Percentiles rank a stretch among this genome's conserved stretches.
Evolutionary conservation across 2,329 filamentous ascomycete species (phyloP).

Genomic region (Venturia aucupariae): DNA sequence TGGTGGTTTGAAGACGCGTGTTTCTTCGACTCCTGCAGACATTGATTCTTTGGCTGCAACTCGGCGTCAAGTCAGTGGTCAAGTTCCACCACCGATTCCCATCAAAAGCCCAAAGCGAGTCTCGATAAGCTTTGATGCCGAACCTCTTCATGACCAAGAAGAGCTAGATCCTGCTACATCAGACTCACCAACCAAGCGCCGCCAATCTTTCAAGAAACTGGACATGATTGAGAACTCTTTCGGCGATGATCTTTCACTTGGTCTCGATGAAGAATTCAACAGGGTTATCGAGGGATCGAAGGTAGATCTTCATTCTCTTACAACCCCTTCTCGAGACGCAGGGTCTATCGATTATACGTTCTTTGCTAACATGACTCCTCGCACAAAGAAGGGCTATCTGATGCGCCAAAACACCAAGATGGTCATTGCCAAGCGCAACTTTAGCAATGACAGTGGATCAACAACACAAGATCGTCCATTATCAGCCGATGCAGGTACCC

Average conservation of each 20-base stretch:
- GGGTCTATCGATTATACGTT: slow-evolving; percentile 1
- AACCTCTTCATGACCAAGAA: slow-evolving; percentile 14
- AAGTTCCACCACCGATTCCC: slow-evolving; percentile 38
- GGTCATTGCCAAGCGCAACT: slow-evolving; percentile 69
- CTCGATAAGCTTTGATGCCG: slow-evolving; percentile 21
- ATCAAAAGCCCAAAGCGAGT: slow-evolving; percentile 30
- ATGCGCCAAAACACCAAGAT: slow-evolving; percentile 99
- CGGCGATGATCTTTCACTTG: slow-evolving; percentile 65
- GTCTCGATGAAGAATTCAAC: slow-evolving; percentile 87
- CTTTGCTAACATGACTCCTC: slow-evolving; percentile 37
- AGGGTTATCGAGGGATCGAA: slow-evolving; percentile 94
- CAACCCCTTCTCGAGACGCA: not conserved
- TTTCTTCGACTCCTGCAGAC: slow-evolving; percentile 81
- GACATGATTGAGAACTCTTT: slow-evolving; percentile 71
- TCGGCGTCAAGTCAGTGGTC: slow-evolving; percentile 74
- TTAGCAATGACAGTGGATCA: slow-evolving; percentile 46
- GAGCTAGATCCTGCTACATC: slow-evolving; percentile 16
- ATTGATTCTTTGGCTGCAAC: slow-evolving; percentile 75
- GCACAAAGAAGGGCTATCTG: slow-evolving; percentile 86
- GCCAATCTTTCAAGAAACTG: slow-evolving; percentile 40
- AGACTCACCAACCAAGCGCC: slow-evolving; percentile 2
- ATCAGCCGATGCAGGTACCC: slow-evolving; percentile 32
- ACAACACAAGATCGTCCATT: slow-evolving; percentile 32
- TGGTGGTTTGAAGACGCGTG: slow-evolving; percentile 78
- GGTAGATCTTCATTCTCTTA: slow-evolving; percentile 43